Percentiles rank a stretch among this genome's conserved stretches.
These are phyloP conservation scores for Coffea eugenioides DNA, from an alignment of 257 asterid species.

Conservation along the genomic window DNA sequence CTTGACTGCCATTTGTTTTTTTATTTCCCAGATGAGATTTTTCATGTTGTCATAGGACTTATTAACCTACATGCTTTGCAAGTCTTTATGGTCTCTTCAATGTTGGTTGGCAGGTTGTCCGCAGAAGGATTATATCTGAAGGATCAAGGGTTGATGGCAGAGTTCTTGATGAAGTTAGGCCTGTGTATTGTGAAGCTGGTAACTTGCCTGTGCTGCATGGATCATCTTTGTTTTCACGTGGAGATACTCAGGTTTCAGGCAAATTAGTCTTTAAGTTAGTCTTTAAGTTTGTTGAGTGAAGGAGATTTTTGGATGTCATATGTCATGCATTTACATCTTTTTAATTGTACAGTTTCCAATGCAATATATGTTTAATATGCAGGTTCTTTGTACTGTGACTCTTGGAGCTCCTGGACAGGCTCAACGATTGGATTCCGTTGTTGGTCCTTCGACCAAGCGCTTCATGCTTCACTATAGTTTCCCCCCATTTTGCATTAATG, in stretches of 20 bases:
- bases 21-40: neutral
- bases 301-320: neutral
- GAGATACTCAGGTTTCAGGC: constrained; percentile 86
- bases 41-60: neutral
- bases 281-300: constrained; percentile 2
- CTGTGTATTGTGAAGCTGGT: constrained; percentile 88
- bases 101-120: constrained; percentile 61
- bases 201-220: constrained; percentile 79
- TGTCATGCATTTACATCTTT: constrained; percentile 3
- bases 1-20: neutral
- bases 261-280: constrained; percentile 9
- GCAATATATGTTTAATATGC: constrained; percentile 20
- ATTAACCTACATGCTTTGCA: neutral
- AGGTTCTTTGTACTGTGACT: constrained; percentile 96
- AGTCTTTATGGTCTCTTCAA: neutral
- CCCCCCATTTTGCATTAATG: constrained; percentile 93
- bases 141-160: constrained; percentile 96
- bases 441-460: constrained; percentile 91
- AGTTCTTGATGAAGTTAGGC: constrained; percentile 86
- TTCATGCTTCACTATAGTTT: constrained; percentile 98
- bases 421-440: constrained; percentile 77
- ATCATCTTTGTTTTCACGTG: constrained; percentile 83
- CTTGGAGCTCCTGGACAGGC: constrained; percentile 99
- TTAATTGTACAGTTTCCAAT: neutral
- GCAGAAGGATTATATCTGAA: constrained; percentile 74